Evolutionary conservation across 352 stramenopile species (phyloP), one percentile per base, ranked within the genome.

Genomic region (Pythium myriotylum): DNA sequence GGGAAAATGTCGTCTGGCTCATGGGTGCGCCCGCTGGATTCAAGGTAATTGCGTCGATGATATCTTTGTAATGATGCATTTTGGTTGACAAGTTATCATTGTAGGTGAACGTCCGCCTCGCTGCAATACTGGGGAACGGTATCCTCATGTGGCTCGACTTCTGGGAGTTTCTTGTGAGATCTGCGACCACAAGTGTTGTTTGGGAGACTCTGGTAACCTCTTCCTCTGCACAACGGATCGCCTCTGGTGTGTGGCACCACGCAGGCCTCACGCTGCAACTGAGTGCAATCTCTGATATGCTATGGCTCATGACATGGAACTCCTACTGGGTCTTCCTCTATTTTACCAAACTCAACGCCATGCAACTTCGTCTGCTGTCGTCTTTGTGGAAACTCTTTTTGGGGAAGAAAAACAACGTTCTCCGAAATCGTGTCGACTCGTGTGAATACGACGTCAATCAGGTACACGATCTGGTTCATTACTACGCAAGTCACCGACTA

Each of bases 381-480:
- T 93, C 91, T 20, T 70, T 97, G 0, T 98, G 91, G 84, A 88
- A 94, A 45, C 73, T 98, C 1, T 98, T 98, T 65, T 70, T 96
- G 37, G 95, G 95, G 20, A 97, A 96, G 68, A 98, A 98, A 67
- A 86, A 89, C 22, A 98, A 98, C 52, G 72, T 98, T 12, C 57
- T 98, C 23, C 84, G 94, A 16, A 81, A 92, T 37, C 90, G 95
- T 48, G 94, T 97, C 6, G 95, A 98, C 67, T 93, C 93, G 33
- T 96, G 95, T 68, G 76, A 97, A 57, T 98, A 98, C 67, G 95
- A 98, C 75, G 83, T 95, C 13, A 92, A 86, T 51, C 86, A 97
- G 74, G 77, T 86, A 50, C 22, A n/a, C n/a, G n/a, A n/a, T n/a
- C n/a, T n/a, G n/a, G n/a, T n/a, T n/a, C n/a, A n/a, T n/a, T n/a